Evolutionary conservation across 164 flowering plant genomes (phyloP).

Genomic region (Chimonanthus salicifolius): DNA sequence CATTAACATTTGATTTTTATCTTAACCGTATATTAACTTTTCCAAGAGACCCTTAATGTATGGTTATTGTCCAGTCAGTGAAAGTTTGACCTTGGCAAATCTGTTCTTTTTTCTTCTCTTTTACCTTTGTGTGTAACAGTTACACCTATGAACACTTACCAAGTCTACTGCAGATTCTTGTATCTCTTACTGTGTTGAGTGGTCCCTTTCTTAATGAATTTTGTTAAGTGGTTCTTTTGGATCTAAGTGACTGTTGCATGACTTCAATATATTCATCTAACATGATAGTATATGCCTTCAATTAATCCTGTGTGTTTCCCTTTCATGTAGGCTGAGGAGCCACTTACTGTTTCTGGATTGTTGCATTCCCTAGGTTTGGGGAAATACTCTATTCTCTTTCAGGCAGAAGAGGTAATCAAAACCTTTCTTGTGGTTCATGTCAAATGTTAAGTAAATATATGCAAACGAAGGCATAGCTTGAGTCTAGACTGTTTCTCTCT

Average conservation of each 20-base stretch:
- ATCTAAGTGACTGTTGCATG: not conserved
- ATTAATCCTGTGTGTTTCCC: not conserved
- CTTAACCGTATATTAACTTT: too few species aligned
- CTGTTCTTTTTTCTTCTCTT: not conserved
- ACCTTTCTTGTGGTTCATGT: not conserved
- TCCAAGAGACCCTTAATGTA: too few species aligned
- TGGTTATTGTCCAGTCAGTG: too few species aligned
- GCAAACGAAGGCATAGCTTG: not conserved
- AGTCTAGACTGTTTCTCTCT: not conserved
- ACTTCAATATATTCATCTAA: not conserved
- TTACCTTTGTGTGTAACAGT: too few species aligned
- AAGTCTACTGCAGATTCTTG: not conserved
- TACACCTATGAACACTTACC: too few species aligned
- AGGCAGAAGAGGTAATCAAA: constrained; percentile 73
- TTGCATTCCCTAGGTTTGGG: constrained; percentile 63
- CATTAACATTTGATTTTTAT: too few species aligned
- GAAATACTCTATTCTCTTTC: constrained; percentile 57
- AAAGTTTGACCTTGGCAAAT: not conserved
- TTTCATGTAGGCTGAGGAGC: constrained; percentile 48
- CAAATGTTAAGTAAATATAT: not conserved
- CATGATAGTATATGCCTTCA: not conserved
- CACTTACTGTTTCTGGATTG: constrained; percentile 53
- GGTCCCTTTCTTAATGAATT: too few species aligned
- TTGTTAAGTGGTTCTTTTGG: not conserved
- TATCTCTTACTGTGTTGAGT: not conserved